Percentiles rank a stretch among this genome's conserved stretches.
Evolutionary conservation across 306 rosid species (phyloP).

Genomic region (Medicago ruthenica): DNA sequence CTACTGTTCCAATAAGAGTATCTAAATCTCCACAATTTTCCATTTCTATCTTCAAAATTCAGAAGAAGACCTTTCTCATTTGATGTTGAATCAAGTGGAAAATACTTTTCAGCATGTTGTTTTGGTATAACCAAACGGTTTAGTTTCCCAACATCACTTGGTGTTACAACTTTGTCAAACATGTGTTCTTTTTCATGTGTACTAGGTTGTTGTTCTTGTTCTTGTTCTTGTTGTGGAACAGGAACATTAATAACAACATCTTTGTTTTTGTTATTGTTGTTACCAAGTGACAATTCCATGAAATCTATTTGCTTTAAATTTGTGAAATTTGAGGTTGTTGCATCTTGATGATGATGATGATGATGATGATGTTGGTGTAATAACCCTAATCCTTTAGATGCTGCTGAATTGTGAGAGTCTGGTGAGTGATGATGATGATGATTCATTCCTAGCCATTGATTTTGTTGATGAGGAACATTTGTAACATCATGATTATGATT

Average conservation of each 20-base stretch:
- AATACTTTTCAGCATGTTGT: conserved; percentile 82
- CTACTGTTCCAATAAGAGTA: conserved; percentile 94
- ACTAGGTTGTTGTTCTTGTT: neutral
- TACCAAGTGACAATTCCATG: conserved; percentile 58
- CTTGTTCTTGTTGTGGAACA: neutral
- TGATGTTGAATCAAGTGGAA: conserved; percentile 71
- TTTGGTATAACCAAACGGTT: conserved; percentile 88
- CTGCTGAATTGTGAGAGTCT: conserved; percentile 53
- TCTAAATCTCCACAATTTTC: conserved; percentile 82
- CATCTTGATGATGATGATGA: conserved; percentile 48
- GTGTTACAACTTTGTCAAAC: conserved; percentile 89
- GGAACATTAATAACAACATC: too few relatives aligned
- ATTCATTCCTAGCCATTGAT: conserved; percentile 20
- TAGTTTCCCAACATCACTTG: conserved; percentile 91
- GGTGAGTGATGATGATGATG: conserved; percentile 36
- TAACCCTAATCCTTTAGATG: conserved; percentile 54
- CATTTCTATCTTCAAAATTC: conserved; percentile 74
- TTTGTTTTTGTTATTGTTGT: neutral
- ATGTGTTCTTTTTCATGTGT: conserved; percentile 73
- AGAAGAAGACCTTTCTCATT: conserved; percentile 81
- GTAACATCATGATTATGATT: conserved; percentile 35
- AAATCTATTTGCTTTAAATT: conserved; percentile 41
- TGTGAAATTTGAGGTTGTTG: conserved; percentile 41
- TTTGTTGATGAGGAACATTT: neutral
- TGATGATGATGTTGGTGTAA: conserved; percentile 23